Evolutionary conservation across 139 green algal species (phyloP), one percentile per base, ranked within the genome.

Genomic region (Nannochloris sp.): DNA sequence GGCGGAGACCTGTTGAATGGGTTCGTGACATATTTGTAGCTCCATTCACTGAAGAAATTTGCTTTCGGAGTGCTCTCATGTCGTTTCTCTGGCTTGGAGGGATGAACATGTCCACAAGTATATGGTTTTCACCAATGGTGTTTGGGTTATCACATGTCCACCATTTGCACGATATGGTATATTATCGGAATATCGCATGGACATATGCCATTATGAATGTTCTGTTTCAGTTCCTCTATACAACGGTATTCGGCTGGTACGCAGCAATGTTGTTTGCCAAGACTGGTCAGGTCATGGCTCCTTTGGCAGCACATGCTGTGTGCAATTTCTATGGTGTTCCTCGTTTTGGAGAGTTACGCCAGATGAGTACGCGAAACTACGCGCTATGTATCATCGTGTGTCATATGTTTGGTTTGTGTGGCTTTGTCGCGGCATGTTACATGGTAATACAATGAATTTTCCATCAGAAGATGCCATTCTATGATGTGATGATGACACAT

Each of bases 121-220:
- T 87, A 48, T 60, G 77, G 5, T 21, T 84, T 19, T 84, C 78
- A 2, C 87, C 85, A 25, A 59, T 91, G 16, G 81, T 88, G 59
- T 95, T 95, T 76, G 85, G 78, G 4, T 31, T 69, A 4, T 83
- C 82, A 2, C 88, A 95, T 74, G 15, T 92, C 25, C 84, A 94
- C 62, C 88, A 95, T 64, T 37, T 79, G 19, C 16, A 67, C 11
- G 86, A 91, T 36, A 44, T 87, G 31, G 36, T 84, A 3, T 29
- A 44, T 0, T 60, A 78, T 25, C 67, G 79, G 49, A 43, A 61
- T 29, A 12, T 23, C 0, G 5, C 11, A 23, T 21, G 11, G 14
- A 23, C 2, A 14, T 18, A 57, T 15, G 15, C 60, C 21, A 19
- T 55, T 23, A 10, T 29, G 9, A 8, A 5, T 21, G 14, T 43